Percentiles rank a stretch among this genome's conserved stretches.
Evolutionary conservation across 768 basidiomycete genomes (phyloP).

Genomic region (Punctularia strigosozonata): DNA sequence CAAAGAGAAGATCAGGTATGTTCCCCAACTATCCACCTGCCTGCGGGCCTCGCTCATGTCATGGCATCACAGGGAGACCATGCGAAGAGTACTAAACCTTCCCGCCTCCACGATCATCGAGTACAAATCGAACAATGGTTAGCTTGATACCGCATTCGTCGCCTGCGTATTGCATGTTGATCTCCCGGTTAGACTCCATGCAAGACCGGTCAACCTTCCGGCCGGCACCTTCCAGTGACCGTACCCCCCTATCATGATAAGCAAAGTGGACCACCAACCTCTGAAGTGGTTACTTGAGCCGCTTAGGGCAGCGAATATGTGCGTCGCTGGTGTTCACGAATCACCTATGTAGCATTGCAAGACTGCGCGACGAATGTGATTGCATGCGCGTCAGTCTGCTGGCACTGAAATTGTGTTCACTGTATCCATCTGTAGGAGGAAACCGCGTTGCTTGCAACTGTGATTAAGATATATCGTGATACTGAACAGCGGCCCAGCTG

Average conservation of each 20-base stretch:
- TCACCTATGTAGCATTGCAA: too few relatives aligned
- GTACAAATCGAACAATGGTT: slow-evolving; percentile 90
- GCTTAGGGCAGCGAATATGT: too few relatives aligned
- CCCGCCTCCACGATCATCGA: slow-evolving; percentile 78
- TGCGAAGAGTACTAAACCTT: slow-evolving; percentile 65
- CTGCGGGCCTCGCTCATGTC: neutral
- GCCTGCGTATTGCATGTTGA: neutral
- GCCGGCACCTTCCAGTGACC: slow-evolving; percentile 27
- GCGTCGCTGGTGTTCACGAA: too few relatives aligned
- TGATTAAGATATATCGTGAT: too few relatives aligned
- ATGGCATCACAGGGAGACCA: slow-evolving; percentile 49
- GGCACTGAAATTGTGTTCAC: too few relatives aligned
- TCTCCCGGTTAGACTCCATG: slow-evolving; percentile 54
- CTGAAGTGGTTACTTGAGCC: too few relatives aligned
- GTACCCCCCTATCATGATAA: slow-evolving; percentile 19
- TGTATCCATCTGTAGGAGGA: too few relatives aligned
- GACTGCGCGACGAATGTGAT: too few relatives aligned
- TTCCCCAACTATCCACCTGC: slow-evolving; percentile 4
- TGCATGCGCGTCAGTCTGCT: too few relatives aligned
- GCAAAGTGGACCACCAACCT: too few relatives aligned
- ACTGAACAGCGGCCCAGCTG: too few relatives aligned
- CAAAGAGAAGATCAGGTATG: slow-evolving; percentile 75
- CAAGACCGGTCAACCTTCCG: slow-evolving; percentile 83
- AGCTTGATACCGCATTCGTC: slow-evolving; percentile 10
- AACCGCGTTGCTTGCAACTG: too few relatives aligned